phyloP scores from a whole-genome alignment of 2,329 filamentous ascomycete genomes.

The Teratosphaeria nubilosa region DNA sequence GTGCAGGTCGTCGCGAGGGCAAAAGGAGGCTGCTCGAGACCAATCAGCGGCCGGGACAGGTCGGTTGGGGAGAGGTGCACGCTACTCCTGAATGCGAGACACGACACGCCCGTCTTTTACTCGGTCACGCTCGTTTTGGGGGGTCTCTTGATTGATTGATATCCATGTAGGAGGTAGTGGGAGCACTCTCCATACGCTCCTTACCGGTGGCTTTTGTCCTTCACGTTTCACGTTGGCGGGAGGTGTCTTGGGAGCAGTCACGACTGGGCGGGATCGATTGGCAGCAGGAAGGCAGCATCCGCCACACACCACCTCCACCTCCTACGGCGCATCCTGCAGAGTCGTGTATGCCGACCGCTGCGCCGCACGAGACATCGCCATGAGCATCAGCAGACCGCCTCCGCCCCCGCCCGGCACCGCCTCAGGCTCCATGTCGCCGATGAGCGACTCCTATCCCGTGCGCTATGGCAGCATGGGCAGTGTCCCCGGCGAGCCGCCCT shows the following conservation, averaged over 20 bases:
- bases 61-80: too few species aligned
- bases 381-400: conserved; percentile 4
- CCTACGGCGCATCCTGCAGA: background rate
- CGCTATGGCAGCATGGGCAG: conserved; percentile 16
- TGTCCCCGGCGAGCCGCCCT: conserved; percentile 16
- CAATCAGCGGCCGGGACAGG: background rate
- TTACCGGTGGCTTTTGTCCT: background rate
- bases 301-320: too few species aligned
- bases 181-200: background rate
- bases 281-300: background rate
- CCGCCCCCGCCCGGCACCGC: conserved; percentile 26
- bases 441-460: conserved; percentile 49
- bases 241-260: too few species aligned
- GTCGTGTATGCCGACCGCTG: background rate
- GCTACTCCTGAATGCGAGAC: background rate
- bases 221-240: too few species aligned
- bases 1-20: background rate
- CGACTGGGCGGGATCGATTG: background rate
- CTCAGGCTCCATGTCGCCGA: conserved; percentile 66
- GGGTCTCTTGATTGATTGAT: too few species aligned
- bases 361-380: background rate
- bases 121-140: background rate
- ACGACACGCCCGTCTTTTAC: background rate
- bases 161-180: too few species aligned
- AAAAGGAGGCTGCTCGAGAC: background rate